Evolutionary conservation across 768 basidiomycete species (phyloP), one percentile per base, ranked within the genome.

Genomic region (Clavaria fumosa): DNA sequence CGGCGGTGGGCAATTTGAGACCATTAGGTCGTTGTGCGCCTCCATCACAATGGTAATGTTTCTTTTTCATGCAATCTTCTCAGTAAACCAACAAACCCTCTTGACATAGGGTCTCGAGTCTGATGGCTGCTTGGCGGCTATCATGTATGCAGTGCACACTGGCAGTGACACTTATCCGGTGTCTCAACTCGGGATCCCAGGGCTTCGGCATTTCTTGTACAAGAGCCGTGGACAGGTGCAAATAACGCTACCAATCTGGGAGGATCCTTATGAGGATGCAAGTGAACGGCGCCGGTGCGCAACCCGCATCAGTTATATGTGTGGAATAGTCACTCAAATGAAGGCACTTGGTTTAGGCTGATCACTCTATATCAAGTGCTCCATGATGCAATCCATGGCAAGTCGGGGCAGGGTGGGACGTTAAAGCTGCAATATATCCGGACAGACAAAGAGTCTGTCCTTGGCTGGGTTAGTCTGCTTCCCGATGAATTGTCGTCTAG

Each of bases 141-240:
- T 84, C 34, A 50, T 59, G 12, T 59, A 63, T 21, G 63, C 67
- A 5, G 66, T 70, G 40, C 47, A 53, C 21, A 53, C 65, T 31
- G 61, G 70, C 35, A 50, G 64, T 27, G 77, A 76, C 4, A 66
- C 72, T 34, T 85, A 84, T 48, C 64, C 70, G 5, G 70, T 78
- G 39, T 74, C 75, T 2, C 78, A 82, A 38, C 59, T 96, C 7
- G 73, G 74, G n/a, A 78, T 93, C 45, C 88, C 88, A 3, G 90
- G 90, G 2, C 58, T 97, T 20, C 72, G 85, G 21, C 95, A 99
- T 55, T 99, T 96, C 52, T 60, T 96, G 34, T 97, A 96, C 64
- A 96, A 96, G 59, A 86, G 84, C 7, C 69, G 86, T 9, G 62
- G 71, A 5, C 74, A 85, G 48, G 90, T 99, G 14, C 95, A 99